These are phyloP conservation scores for Hanseniaspora singularis DNA, from an alignment of 805 yeast genomes.

Conservation along the genomic window DNA sequence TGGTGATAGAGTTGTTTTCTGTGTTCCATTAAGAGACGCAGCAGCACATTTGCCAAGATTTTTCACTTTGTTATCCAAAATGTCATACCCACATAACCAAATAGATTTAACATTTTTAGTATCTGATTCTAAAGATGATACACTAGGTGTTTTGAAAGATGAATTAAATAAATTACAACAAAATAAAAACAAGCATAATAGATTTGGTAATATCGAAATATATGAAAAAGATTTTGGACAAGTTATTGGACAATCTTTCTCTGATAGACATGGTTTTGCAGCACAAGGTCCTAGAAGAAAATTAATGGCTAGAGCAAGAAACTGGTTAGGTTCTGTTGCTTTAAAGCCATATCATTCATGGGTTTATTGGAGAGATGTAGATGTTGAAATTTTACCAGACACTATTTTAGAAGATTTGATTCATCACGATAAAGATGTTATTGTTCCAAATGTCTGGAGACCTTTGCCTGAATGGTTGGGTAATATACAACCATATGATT, in stretches of 20 bases:
- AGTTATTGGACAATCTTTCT: conserved; percentile 79
- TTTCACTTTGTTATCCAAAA: conserved; percentile 63
- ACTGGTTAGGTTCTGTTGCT: conserved; percentile 83
- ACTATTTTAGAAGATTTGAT: conserved; percentile 82
- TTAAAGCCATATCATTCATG: conserved; percentile 84
- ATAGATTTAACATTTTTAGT: conserved; percentile 78
- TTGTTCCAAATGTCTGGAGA: conserved; percentile 91
- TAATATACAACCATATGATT: conserved; percentile 71
- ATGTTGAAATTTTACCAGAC: conserved; percentile 80
- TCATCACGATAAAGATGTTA: conserved; percentile 83
- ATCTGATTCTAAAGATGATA: conserved; percentile 80
- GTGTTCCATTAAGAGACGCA: conserved; percentile 89
- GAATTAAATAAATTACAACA: conserved; percentile 53
- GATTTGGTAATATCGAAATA: conserved; percentile 76
- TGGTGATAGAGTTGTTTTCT: conserved; percentile 65
- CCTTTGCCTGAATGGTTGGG: conserved; percentile 81
- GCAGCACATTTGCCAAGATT: conserved; percentile 82
- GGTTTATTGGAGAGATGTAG: conserved; percentile 98
- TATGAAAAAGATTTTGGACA: conserved; percentile 91
- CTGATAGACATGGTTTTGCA: conserved; percentile 88
- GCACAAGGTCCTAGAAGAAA: conserved; percentile 94
- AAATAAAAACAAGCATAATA: conserved; percentile 46
- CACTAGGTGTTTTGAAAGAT: conserved; percentile 53
- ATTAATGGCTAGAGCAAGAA: conserved; percentile 89
- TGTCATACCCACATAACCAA: conserved; percentile 77